These are phyloP conservation scores for Saccharomycopsis sp. DNA, from an alignment of 805 yeast genomes.

Conservation along the genomic window DNA sequence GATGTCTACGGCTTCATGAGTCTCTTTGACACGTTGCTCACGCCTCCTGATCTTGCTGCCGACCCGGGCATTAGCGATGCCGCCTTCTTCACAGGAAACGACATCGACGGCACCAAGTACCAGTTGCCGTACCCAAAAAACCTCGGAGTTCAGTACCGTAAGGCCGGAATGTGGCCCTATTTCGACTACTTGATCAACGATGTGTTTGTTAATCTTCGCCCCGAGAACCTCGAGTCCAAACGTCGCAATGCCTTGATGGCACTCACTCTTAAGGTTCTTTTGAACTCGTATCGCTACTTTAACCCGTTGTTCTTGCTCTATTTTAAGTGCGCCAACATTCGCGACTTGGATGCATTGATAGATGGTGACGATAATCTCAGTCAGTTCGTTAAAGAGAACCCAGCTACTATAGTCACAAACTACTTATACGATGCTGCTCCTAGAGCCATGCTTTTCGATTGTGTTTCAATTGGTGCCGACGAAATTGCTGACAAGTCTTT, in stretches of 20 bases:
- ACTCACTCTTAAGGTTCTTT: slow-evolving; percentile 46
- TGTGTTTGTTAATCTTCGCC: slow-evolving; percentile 44
- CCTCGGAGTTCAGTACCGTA: slow-evolving; percentile 56
- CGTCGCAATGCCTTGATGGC: slow-evolving; percentile 44
- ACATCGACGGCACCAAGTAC: slow-evolving; percentile 23
- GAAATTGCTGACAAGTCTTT: slow-evolving; percentile 35
- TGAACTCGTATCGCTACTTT: slow-evolving; percentile 42
- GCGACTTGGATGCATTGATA: slow-evolving; percentile 44
- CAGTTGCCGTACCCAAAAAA: slow-evolving; percentile 51
- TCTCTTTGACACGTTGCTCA: slow-evolving; percentile 39
- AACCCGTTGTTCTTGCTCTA: slow-evolving; percentile 47
- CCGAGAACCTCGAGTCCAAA: slow-evolving; percentile 24
- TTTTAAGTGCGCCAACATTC: slow-evolving; percentile 39
- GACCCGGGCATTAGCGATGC: slow-evolving; percentile 25
- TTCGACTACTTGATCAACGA: slow-evolving; percentile 64
- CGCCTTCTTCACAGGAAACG: slow-evolving; percentile 29
- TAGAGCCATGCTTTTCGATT: slow-evolving; percentile 47
- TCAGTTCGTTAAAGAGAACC: slow-evolving; percentile 55
- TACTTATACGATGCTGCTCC: slow-evolving; percentile 55
- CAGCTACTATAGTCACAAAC: slow-evolving; percentile 59
- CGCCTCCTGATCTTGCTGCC: slow-evolving; percentile 26
- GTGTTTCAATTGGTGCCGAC: slow-evolving; percentile 58
- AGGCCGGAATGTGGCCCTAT: slow-evolving; percentile 72
- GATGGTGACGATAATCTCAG: slow-evolving; percentile 33
- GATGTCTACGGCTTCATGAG: slow-evolving; percentile 57